Conservation (phyloP, 345 rosid genomes). For the Passiflora organensis region DNA sequence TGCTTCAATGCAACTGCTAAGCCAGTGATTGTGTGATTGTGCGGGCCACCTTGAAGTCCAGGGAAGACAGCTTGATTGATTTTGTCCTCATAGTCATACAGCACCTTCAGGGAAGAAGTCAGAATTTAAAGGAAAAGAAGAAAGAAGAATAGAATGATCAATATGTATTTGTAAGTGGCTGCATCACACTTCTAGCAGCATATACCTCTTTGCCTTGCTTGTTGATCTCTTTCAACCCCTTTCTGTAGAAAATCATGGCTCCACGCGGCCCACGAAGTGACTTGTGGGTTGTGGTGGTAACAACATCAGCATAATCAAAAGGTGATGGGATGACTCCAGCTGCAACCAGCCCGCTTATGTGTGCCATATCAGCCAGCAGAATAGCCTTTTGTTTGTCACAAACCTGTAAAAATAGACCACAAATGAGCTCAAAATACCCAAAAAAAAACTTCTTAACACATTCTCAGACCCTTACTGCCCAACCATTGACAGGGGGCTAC, state of each 20-base stretch:
- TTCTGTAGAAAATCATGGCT: conserved; percentile 98
- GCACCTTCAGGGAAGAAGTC: conserved; percentile 42
- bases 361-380: conserved; percentile 97
- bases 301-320: conserved; percentile 96
- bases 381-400: conserved; percentile 96
- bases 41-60: conserved; percentile 99
- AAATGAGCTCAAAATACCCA: not conserved
- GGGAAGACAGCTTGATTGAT: conserved; percentile 98
- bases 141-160: not conserved
- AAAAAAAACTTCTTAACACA: conserved; percentile 2
- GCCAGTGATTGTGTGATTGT: conserved; percentile 96
- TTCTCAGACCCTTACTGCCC: not conserved
- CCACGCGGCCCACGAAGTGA: conserved; percentile 99
- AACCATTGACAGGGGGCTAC: too few relatives aligned
- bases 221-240: conserved; percentile 85
- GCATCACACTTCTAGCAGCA: too few relatives aligned
- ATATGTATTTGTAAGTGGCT: not conserved
- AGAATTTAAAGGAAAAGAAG: conserved; percentile 7
- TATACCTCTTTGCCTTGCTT: conserved; percentile 96
- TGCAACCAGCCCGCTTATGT: conserved; percentile 95
- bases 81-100: conserved; percentile 93
- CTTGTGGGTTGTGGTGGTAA: conserved; percentile 97
- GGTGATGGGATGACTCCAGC: conserved; percentile 97
- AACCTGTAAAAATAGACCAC: conserved; percentile 43
- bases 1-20: conserved; percentile 95